Evolutionary conservation across 2,329 filamentous ascomycete genomes (phyloP), one percentile per base, ranked within the genome.

Genomic region (Neurospora sp.): DNA sequence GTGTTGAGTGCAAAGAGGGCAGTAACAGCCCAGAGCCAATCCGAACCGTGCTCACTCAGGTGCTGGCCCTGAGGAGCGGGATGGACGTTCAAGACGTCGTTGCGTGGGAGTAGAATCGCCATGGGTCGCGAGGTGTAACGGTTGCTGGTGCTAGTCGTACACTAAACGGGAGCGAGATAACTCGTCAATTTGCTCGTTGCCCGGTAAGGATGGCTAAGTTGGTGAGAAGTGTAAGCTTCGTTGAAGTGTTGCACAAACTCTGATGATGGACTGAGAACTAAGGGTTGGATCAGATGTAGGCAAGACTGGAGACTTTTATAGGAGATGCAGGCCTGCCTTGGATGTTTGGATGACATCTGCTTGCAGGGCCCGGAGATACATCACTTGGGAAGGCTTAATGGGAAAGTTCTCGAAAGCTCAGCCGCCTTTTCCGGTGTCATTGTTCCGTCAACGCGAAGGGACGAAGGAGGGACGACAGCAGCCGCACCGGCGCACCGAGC

Each of bases 1-100:
- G 85, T 83, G n/a, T 80, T 78, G 17, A 86, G 28, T 6, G 78
- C 71, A 73, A 83, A 86, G 74, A 87, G 68, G 69, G 84, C 83
- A 5, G 81, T 82, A n/a, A 85, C 83, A 39, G 85, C 80, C 81
- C 82, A 87, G 12, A 87, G 80, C 85, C 85, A 88, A 79, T 85
- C 78, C 57, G 84, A 86, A 69, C 85, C 86, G 69, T 83, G 77
- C 1, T 77, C 77, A 0, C 81, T 80, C 23, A 86, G 79, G 19
- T 72, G 67, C 68, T 82, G 76, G 52, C 79, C 77, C 8, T 82
- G 82, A 2, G 71, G 72, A 0, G 81, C 79, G 2, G 83, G 83
- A 78, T 87, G 85, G 77, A 81, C 75, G 40, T 78, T 71, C 43
- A 87, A 78, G 28, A 83, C 84, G 65, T 83, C 79, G 77, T 87